phyloP scores from a whole-genome alignment of 1,284 basidiomycete species.

The Hemileccinum hortonii region DNA sequence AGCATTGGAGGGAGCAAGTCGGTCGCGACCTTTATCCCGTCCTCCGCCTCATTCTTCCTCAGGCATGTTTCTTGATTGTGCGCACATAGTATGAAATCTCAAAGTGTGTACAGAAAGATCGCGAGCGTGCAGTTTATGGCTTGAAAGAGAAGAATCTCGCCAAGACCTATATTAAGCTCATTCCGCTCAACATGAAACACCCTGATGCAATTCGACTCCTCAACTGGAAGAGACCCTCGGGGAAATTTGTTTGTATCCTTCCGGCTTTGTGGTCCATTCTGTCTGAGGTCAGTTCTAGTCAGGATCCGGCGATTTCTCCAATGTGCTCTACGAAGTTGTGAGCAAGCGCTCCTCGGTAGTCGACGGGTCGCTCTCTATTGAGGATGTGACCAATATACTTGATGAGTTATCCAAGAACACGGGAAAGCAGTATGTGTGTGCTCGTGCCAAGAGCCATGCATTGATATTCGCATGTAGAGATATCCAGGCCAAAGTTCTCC shows the following conservation, averaged over 20 bases:
- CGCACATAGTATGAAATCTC: not conserved
- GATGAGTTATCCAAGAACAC: slow-evolving; percentile 71
- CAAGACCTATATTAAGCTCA: slow-evolving; percentile 84
- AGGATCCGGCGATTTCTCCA: slow-evolving; percentile 81
- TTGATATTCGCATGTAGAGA: slow-evolving; percentile 48
- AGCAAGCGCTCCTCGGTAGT: slow-evolving; percentile 81
- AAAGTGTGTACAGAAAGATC: slow-evolving; percentile 68
- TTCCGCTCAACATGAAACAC: slow-evolving; percentile 76
- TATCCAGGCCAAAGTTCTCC: slow-evolving; percentile 70
- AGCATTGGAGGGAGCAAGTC: slow-evolving; percentile 78
- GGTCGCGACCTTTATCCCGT: slow-evolving; percentile 76
- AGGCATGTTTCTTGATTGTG: slow-evolving; percentile 43
- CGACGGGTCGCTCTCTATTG: slow-evolving; percentile 71
- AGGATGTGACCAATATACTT: slow-evolving; percentile 76
- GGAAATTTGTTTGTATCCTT: slow-evolving; percentile 51
- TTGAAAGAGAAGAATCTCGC: slow-evolving; percentile 90
- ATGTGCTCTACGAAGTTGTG: slow-evolving; percentile 82
- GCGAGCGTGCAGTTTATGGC: slow-evolving; percentile 85
- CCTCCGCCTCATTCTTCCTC: slow-evolving; percentile 70
- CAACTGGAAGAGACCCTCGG: slow-evolving; percentile 88
- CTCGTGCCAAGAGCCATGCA: not conserved
- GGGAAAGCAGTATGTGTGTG: slow-evolving; percentile 59
- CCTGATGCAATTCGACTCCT: slow-evolving; percentile 77
- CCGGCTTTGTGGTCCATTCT: not conserved
- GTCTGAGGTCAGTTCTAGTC: slow-evolving; percentile 39